A percentile compares a stretch with the other conserved stretches of the same genome.
Evolutionary conservation across 2,329 filamentous ascomycete species (phyloP).

Genomic region (Byssothecium circinans): DNA sequence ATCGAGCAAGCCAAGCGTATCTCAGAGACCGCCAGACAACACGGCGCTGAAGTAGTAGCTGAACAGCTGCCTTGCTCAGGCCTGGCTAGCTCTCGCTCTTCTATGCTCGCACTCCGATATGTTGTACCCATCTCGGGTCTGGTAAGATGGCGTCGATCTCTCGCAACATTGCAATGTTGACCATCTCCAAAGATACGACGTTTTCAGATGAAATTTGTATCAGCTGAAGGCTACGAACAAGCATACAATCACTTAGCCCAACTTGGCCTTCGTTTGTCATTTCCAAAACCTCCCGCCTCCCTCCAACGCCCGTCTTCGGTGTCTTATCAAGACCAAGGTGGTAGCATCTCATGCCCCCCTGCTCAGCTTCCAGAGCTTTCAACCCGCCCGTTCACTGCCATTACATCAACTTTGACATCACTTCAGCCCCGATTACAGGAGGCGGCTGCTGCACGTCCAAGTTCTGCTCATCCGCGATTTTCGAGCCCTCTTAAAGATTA

Average conservation of each 20-base stretch:
- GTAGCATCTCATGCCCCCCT: constrained; percentile 29
- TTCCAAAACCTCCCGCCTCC: neutral
- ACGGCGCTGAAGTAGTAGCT: constrained; percentile 30
- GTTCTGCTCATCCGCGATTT: constrained; percentile 18
- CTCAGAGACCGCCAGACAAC: constrained; percentile 22
- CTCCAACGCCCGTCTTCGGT: constrained; percentile 2
- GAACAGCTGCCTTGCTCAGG: constrained; percentile 51
- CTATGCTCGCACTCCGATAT: constrained; percentile 47
- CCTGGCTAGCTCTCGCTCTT: constrained; percentile 43
- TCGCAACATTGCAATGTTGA: constrained; percentile 11
- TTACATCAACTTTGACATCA: constrained; percentile 11
- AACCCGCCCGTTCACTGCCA: constrained; percentile 26
- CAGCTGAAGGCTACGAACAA: constrained; percentile 41
- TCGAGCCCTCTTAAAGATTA: constrained; percentile 26
- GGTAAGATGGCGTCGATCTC: constrained; percentile 21
- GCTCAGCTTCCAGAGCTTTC: constrained; percentile 29
- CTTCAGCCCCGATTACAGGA: constrained; percentile 11
- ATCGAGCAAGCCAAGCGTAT: constrained; percentile 21
- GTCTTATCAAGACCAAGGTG: neutral
- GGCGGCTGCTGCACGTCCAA: constrained; percentile 14
- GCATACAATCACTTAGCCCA: constrained; percentile 34
- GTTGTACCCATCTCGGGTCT: constrained; percentile 34
- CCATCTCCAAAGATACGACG: constrained; percentile 41
- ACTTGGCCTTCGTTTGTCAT: constrained; percentile 38
- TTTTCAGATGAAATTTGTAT: constrained; percentile 49